Conservation (phyloP, 2,329 filamentous ascomycete genomes). For the Pseudocercospora vitis region DNA sequence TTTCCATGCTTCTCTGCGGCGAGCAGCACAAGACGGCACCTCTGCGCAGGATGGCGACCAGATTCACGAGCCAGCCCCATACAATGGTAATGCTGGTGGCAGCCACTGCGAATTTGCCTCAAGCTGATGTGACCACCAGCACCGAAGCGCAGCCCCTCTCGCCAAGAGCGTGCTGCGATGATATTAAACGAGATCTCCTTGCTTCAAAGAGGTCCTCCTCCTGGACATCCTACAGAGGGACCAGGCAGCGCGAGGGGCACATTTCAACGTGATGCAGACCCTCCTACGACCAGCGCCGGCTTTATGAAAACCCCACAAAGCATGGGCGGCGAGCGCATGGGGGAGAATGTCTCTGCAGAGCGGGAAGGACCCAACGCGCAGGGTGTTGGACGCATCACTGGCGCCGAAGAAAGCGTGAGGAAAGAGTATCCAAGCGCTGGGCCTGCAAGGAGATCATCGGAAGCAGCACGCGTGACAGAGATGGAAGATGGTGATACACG, state of each 20-base stretch:
- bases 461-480: neutral
- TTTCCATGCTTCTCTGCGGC: conserved; percentile 24
- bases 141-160: conserved; percentile 8
- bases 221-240: conserved; percentile 14
- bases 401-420: conserved; percentile 13
- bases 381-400: conserved; percentile 18
- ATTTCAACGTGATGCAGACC: conserved; percentile 18
- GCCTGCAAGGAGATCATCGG: neutral
- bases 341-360: conserved; percentile 26
- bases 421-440: conserved; percentile 15
- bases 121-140: conserved; percentile 4
- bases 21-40: conserved; percentile 12
- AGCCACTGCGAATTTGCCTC: neutral
- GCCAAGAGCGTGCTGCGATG: conserved; percentile 27
- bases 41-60: conserved; percentile 9
- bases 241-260: conserved; percentile 20
- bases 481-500: neutral
- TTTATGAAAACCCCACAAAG: conserved; percentile 21
- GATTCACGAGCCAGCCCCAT: conserved; percentile 15
- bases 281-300: conserved; percentile 19
- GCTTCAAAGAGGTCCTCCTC: conserved; percentile 29
- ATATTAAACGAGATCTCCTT: conserved; percentile 31
- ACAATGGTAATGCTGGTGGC: conserved; percentile 19
- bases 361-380: conserved; percentile 30
- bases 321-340: conserved; percentile 25